Conservation (phyloP, 495 filamentous ascomycete genomes). For the Penicillium paxilli region DNA sequence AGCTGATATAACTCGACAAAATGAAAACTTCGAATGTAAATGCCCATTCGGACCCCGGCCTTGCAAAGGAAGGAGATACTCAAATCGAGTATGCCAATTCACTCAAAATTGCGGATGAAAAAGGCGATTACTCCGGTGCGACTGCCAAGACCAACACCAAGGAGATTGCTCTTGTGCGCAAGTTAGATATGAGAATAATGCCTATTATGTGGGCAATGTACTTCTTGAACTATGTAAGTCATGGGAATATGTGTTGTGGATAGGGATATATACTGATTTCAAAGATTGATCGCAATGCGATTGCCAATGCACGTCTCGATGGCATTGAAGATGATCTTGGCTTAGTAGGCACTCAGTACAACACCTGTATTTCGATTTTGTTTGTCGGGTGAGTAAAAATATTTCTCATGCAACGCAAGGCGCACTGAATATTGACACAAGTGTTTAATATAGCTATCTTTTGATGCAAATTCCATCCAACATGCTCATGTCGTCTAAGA, state of each 20-base stretch:
- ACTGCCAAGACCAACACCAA: constrained; percentile 7
- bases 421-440: background rate
- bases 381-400: constrained; percentile 44
- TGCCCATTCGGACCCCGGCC: background rate
- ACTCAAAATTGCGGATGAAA: background rate
- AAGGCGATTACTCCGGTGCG: constrained; percentile 10
- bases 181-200: constrained; percentile 48
- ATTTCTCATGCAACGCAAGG: background rate
- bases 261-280: background rate
- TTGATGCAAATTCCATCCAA: constrained; percentile 59
- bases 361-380: constrained; percentile 52
- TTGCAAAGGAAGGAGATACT: background rate
- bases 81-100: constrained; percentile 1
- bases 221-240: constrained; percentile 38
- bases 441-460: constrained; percentile 33
- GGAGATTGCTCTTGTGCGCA: constrained; percentile 36
- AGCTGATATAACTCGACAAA: background rate
- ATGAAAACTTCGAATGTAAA: background rate
- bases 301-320: constrained; percentile 25
- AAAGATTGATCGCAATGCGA: constrained; percentile 16
- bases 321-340: constrained; percentile 38
- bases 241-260: background rate
- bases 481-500: constrained; percentile 44
- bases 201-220: constrained; percentile 40
- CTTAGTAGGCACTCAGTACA: constrained; percentile 41